phyloP scores from a whole-genome alignment of 805 yeast genomes.

The Helenozyma rhizophorensis region DNA sequence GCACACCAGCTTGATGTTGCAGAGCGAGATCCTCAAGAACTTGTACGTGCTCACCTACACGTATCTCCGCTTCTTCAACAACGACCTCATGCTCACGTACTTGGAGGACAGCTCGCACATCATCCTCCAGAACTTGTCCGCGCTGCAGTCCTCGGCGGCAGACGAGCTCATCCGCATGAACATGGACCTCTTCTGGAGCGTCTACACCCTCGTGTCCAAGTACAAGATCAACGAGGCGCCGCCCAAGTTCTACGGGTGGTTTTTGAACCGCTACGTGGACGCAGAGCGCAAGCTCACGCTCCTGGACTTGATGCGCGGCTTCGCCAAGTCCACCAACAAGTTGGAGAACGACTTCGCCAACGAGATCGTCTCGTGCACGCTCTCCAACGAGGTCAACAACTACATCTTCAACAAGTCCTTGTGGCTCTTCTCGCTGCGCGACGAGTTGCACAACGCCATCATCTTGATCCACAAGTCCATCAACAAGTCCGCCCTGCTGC shows the following conservation, averaged over 20 bases:
- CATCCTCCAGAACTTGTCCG: constrained; percentile 33
- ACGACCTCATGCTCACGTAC: constrained; percentile 45
- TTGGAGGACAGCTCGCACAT: constrained; percentile 44
- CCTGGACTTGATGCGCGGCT: constrained; percentile 20
- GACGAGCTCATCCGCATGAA: constrained; percentile 28
- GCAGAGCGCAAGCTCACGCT: not conserved
- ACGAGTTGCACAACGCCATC: constrained; percentile 36
- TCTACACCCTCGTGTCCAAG: constrained; percentile 43
- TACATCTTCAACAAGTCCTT: constrained; percentile 17
- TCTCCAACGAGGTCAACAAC: constrained; percentile 32
- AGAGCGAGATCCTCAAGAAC: constrained; percentile 41
- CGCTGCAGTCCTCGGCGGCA: constrained; percentile 16
- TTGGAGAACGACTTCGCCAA: constrained; percentile 20
- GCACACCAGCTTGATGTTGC: constrained; percentile 24
- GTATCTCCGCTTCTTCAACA: constrained; percentile 40
- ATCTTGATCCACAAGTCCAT: no score
- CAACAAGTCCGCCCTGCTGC: no score
- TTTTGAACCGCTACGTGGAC: constrained; percentile 18
- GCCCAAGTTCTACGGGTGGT: constrained; percentile 18
- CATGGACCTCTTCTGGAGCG: constrained; percentile 42
- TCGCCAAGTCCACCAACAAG: constrained; percentile 20
- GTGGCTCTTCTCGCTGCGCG: constrained; percentile 30
- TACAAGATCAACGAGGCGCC: constrained; percentile 24
- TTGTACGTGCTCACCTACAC: constrained; percentile 42
- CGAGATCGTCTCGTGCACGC: constrained; percentile 26